Evolutionary conservation across 164 flowering plant genomes (phyloP).

Genomic region (Vitis vinifera): DNA sequence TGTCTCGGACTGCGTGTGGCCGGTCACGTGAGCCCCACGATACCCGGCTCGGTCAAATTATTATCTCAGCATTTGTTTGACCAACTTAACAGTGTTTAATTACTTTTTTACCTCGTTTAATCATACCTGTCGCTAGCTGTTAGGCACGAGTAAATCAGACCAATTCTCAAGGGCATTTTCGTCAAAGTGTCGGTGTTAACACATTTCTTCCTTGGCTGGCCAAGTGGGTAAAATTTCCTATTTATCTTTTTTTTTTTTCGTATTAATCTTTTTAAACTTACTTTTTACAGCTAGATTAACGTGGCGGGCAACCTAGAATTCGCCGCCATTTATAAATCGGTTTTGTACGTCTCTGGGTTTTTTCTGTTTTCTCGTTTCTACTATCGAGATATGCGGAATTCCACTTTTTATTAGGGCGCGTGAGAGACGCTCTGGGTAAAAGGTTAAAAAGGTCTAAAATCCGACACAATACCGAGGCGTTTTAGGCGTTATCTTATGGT

Average conservation of each 20-base stretch:
- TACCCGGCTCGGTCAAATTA: conserved; percentile 41
- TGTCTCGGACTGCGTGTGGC: conserved; percentile 20
- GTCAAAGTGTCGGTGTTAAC: neutral
- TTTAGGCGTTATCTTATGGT: neutral
- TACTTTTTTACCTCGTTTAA: neutral
- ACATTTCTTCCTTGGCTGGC: neutral
- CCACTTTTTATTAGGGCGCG: neutral
- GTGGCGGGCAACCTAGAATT: conserved; percentile 45
- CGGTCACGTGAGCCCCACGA: conserved; percentile 46
- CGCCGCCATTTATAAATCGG: conserved; percentile 41
- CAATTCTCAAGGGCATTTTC: neutral
- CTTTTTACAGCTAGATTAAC: conserved; percentile 39
- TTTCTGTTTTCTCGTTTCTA: conserved; percentile 17
- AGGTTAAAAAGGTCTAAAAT: no score
- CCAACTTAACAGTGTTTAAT: conserved; percentile 1
- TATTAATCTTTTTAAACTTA: conserved; percentile 2
- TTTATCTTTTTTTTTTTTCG: conserved; percentile 8
- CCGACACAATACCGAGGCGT: no score
- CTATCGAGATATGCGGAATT: conserved; percentile 11
- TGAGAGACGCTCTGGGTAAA: neutral
- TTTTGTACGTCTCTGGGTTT: conserved; percentile 31
- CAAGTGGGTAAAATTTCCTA: neutral
- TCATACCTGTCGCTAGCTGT: no score
- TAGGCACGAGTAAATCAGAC: neutral
- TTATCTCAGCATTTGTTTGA: conserved; percentile 19